Evolutionary conservation across 768 basidiomycete genomes (phyloP).

Genomic region (Cystofilobasidium bisporidii): DNA sequence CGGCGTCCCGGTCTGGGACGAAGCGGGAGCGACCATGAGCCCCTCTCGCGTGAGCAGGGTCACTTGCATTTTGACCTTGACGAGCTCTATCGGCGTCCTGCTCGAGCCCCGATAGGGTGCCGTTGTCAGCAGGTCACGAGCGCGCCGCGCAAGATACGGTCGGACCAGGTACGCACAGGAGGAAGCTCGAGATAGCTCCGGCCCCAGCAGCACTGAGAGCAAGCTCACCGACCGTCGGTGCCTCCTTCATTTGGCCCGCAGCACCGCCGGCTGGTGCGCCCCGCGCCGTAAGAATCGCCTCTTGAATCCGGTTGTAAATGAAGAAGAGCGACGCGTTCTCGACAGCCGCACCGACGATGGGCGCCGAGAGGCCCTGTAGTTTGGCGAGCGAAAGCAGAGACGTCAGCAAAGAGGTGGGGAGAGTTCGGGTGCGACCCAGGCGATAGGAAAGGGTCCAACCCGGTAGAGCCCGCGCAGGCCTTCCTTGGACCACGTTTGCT

Average conservation of each 20-base stretch:
- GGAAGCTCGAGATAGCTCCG: slow-evolving; percentile 73
- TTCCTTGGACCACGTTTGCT: slow-evolving; percentile 68
- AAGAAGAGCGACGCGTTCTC: slow-evolving; percentile 86
- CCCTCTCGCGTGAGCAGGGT: slow-evolving; percentile 23
- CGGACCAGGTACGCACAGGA: slow-evolving; percentile 52
- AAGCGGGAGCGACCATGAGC: background rate
- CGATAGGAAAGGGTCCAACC: slow-evolving; percentile 44
- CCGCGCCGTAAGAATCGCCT: slow-evolving; percentile 27
- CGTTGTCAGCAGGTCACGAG: too few relatives aligned
- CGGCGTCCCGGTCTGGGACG: background rate
- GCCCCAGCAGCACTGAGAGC: slow-evolving; percentile 77
- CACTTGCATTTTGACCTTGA: slow-evolving; percentile 83
- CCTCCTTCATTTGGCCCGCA: background rate
- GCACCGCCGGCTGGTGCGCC: background rate
- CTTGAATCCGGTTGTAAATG: slow-evolving; percentile 61
- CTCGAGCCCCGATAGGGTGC: background rate
- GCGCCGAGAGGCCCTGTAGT: slow-evolving; percentile 73
- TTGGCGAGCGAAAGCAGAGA: background rate
- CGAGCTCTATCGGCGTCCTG: slow-evolving; percentile 85
- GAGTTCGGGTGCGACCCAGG: too few relatives aligned
- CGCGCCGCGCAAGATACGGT: too few relatives aligned
- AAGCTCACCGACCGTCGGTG: slow-evolving; percentile 47
- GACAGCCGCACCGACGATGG: slow-evolving; percentile 79
- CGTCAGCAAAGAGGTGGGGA: background rate
- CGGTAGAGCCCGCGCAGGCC: slow-evolving; percentile 78